phyloP scores from a whole-genome alignment of 1,284 basidiomycete species.

The Thecaphora thlaspeos region DNA sequence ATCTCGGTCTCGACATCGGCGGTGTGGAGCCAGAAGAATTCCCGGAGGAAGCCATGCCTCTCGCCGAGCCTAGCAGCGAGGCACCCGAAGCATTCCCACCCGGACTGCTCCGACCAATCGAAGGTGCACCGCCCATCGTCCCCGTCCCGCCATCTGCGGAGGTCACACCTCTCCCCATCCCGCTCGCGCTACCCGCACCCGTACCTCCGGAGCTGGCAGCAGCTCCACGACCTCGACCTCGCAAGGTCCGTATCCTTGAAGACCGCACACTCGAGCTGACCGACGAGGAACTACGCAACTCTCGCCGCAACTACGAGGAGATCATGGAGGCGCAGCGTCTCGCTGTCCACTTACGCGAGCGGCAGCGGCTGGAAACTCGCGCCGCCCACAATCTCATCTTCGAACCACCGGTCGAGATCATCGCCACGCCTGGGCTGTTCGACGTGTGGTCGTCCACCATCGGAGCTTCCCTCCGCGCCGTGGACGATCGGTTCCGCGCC shows the following conservation, averaged over 20 bases:
- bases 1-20: constrained; percentile 21
- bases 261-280: constrained; percentile 13
- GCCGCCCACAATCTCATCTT: constrained; percentile 6
- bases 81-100: background rate
- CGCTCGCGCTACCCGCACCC: background rate
- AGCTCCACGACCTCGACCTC: too few species aligned
- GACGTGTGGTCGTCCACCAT: constrained; percentile 24
- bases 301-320: constrained; percentile 11
- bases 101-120: too few species aligned
- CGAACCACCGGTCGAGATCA: constrained; percentile 16
- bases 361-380: constrained; percentile 1
- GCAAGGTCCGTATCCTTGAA: constrained; percentile 1
- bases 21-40: constrained; percentile 9
- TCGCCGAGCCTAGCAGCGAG: background rate
- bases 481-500: constrained; percentile 3
- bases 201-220: background rate
- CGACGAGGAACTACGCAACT: constrained; percentile 12
- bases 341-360: background rate
- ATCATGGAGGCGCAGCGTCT: constrained; percentile 15
- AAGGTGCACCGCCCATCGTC: background rate
- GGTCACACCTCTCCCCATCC: background rate
- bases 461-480: constrained; percentile 9
- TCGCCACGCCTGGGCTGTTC: constrained; percentile 6
- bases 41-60: background rate
- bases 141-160: background rate